Conservation (phyloP, 1,284 basidiomycete genomes). For the Melampsora allii-populina region DNA sequence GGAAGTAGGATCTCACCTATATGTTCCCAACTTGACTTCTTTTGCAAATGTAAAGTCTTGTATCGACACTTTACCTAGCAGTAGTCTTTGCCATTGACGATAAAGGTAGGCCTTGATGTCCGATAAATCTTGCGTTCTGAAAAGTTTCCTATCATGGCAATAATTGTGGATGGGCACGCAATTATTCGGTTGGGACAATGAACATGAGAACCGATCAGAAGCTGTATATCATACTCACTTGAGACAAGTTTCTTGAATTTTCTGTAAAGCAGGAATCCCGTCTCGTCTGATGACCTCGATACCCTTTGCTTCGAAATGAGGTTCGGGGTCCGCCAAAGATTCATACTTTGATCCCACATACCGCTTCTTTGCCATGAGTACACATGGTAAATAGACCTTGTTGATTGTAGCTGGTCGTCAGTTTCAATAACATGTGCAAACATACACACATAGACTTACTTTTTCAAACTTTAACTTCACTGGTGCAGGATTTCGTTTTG, state of each 20-base stretch:
- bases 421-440: background rate
- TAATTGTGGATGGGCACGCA: background rate
- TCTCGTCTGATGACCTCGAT: slow-evolving; percentile 95
- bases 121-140: slow-evolving; percentile 81
- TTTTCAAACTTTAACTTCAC: slow-evolving; percentile 98
- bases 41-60: slow-evolving; percentile 95
- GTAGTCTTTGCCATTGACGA: slow-evolving; percentile 76
- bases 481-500: slow-evolving; percentile 79
- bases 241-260: slow-evolving; percentile 80
- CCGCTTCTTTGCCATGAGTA: slow-evolving; percentile 92
- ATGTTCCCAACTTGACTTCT: slow-evolving; percentile 85
- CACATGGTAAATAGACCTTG: slow-evolving; percentile 87
- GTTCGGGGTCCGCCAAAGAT: slow-evolving; percentile 68
- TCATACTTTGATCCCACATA: slow-evolving; percentile 97
- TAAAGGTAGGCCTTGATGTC: slow-evolving; percentile 83
- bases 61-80: slow-evolving; percentile 72
- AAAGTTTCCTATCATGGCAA: slow-evolving; percentile 65
- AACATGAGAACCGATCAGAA: background rate
- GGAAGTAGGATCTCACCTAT: slow-evolving; percentile 61
- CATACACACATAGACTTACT: slow-evolving; percentile 55
- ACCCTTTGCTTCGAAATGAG: slow-evolving; percentile 91
- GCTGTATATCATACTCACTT: slow-evolving; percentile 60
- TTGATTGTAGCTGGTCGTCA: background rate
- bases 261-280: slow-evolving; percentile 77
- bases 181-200: background rate